phyloP scores from a whole-genome alignment of 2,329 filamentous ascomycete genomes.

The Didymella segeticola region DNA sequence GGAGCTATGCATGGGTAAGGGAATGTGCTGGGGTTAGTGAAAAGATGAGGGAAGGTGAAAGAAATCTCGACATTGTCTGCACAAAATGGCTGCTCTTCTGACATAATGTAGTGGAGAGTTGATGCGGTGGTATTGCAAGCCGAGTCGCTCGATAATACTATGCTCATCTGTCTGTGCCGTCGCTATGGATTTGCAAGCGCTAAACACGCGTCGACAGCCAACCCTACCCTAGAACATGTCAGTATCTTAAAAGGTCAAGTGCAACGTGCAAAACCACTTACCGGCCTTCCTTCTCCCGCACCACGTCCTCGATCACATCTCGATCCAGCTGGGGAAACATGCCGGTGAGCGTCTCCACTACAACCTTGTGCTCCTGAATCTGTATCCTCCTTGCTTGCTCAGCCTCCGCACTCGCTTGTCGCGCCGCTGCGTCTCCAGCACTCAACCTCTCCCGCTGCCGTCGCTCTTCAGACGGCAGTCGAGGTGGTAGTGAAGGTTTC shows the following conservation, averaged over 20 bases:
- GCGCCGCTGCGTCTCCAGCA: slow-evolving; percentile 85
- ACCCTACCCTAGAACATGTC: slow-evolving; percentile 46
- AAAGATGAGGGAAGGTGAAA: neutral
- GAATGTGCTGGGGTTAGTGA: neutral
- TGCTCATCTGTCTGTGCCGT: neutral
- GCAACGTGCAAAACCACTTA: slow-evolving; percentile 57
- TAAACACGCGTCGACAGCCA: slow-evolving; percentile 58
- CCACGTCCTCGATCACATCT: slow-evolving; percentile 96
- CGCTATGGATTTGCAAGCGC: slow-evolving; percentile 49
- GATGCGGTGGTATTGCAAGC: neutral
- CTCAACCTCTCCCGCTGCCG: slow-evolving; percentile 55
- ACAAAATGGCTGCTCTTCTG: neutral
- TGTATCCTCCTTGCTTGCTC: slow-evolving; percentile 87
- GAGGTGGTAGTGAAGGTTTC: slow-evolving; percentile 14
- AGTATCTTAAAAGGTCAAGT: neutral
- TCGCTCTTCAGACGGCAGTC: slow-evolving; percentile 15
- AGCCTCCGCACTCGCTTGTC: slow-evolving; percentile 87
- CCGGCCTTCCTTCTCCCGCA: slow-evolving; percentile 93
- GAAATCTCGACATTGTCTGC: neutral
- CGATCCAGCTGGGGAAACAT: slow-evolving; percentile 97
- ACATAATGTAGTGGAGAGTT: neutral
- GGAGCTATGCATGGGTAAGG: neutral
- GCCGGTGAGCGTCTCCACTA: slow-evolving; percentile 90
- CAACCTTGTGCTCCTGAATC: slow-evolving; percentile 82
- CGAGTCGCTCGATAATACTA: neutral